Base-by-base conservation (phyloP, 768 basidiomycete species). In the Tylopilus sp. region DNA sequence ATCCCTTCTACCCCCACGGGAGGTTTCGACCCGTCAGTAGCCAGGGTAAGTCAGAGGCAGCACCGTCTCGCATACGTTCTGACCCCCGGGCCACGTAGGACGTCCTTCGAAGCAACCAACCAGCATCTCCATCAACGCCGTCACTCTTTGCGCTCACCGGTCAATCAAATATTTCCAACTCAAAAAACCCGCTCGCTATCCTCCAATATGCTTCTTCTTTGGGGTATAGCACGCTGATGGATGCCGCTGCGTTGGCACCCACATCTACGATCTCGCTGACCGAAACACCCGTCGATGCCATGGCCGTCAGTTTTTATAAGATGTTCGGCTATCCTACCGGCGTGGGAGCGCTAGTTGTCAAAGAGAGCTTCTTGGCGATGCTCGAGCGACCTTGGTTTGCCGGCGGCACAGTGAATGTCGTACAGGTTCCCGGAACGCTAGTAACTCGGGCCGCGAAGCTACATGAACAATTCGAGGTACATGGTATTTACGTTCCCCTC, bases 261-360 rank as follows among this genome's bases (percentile, higher is more conserved):
- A 85, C 87, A 1, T 81, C 88, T 8, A 62, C 73, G 17, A 77
- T 92, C 48, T 86, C 86, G 12, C 72, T 93, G 13, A 67, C 77
- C 1, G 79, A 84, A 46, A 76, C 75, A 26, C 80, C 83, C 4
- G 84, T 90, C 11, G 91, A 93, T 66, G 90, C 89, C 1, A 82
- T 91, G 78, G 88, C 83, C 0, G 63, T 93, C 47, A 88, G 86
- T 40, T 91, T 92, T 60, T 93, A 93, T 71, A 93, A 93, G 59
- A 91, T 92, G 86, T 89, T 91, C 56, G 90, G 90, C 30, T 92
- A 83, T 58, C 90, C 90, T 11, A 91, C 89, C 0, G 90, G 90
- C 8, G 80, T 91, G 39, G 90, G 91, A 31, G 88, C 88, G 12
- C 74, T 93, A 5, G 67, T 93, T 25, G 83, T 86, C 40, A 86